These are phyloP conservation scores for Pogostemon cablin DNA, from an alignment of 257 asterid genomes.

Conservation along the genomic window DNA sequence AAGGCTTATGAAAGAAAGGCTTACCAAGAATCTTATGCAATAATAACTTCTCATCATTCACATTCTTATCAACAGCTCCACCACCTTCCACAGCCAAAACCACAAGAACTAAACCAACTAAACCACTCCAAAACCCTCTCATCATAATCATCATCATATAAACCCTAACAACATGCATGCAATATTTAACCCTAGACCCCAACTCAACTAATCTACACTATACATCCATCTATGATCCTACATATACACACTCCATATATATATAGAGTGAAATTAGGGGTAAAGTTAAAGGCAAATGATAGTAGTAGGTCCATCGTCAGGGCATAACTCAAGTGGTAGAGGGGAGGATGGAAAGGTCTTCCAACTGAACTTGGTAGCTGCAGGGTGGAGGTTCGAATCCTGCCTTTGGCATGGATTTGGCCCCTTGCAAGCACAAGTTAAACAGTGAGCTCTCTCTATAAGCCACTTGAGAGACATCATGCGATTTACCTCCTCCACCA, in stretches of 20 bases:
- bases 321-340: too few relatives aligned
- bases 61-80: background rate
- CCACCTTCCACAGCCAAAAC: slow-evolving; percentile 23
- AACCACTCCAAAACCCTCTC: slow-evolving; percentile 14
- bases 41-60: slow-evolving; percentile 36
- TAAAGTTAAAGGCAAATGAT: background rate
- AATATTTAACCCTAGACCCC: background rate
- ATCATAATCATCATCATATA: background rate
- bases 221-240: background rate
- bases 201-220: background rate
- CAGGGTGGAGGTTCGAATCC: too few relatives aligned
- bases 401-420: too few relatives aligned
- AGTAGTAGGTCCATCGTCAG: slow-evolving; percentile 22
- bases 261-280: background rate
- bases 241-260: too few relatives aligned
- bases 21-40: background rate
- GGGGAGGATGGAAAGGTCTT: too few relatives aligned
- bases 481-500: too few relatives aligned
- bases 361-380: too few relatives aligned
- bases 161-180: slow-evolving; percentile 26
- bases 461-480: too few relatives aligned
- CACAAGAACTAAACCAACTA: slow-evolving; percentile 19
- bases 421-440: too few relatives aligned
- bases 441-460: too few relatives aligned
- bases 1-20: slow-evolving; percentile 28